Conservation (phyloP, 140 eudicot genomes). For the Anethum foeniculum region DNA sequence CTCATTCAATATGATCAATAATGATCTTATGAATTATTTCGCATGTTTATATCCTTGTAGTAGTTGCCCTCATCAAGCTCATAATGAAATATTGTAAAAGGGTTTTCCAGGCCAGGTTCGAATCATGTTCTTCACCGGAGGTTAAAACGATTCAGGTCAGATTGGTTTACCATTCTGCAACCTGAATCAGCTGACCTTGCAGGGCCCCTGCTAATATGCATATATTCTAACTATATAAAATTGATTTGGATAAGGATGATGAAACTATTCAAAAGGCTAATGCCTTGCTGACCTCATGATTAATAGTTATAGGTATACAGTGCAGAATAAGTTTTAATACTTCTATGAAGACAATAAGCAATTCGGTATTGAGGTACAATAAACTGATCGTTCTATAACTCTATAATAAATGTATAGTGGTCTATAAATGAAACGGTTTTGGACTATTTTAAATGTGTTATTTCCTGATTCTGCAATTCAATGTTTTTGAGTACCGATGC, state of each 20-base stretch:
- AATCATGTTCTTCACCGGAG: neutral
- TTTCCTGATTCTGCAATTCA: neutral
- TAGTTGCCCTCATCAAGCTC: neutral
- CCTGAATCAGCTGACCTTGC: neutral
- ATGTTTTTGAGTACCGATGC: neutral
- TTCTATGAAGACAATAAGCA: neutral
- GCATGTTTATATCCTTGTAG: neutral
- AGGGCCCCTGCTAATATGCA: neutral
- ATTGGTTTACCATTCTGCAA: neutral
- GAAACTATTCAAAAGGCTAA: neutral
- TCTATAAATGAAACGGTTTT: neutral
- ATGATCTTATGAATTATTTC: neutral
- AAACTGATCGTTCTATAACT: neutral
- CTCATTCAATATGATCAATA: neutral
- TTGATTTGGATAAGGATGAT: neutral
- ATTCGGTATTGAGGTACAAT: neutral
- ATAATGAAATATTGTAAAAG: neutral
- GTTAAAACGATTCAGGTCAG: neutral
- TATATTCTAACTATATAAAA: neutral
- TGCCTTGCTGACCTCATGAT: neutral
- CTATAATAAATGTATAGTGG: neutral
- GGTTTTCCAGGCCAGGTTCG: neutral
- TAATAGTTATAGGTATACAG: neutral
- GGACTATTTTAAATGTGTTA: neutral
- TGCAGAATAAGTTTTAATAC: neutral